Evolutionary conservation across 2,329 filamentous ascomycete species (phyloP), one percentile per base, ranked within the genome.

Genomic region (Cladophialophora bantiana): DNA sequence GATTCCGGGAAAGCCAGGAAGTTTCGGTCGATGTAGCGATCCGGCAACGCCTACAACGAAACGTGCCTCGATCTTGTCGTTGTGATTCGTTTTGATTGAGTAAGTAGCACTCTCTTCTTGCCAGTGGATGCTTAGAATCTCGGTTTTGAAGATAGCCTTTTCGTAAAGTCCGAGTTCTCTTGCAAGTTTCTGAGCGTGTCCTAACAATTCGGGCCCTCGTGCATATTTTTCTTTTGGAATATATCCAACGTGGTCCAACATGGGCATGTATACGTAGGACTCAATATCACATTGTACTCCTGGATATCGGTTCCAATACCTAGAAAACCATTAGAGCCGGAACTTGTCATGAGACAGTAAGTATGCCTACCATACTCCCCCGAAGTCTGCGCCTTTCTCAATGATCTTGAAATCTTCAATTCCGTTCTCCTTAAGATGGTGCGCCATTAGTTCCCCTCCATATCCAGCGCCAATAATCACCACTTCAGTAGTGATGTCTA

Each of bases 11-110:
- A 77, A 71, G 1, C 75, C 73, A 4, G 69, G 69, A 3, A 71
- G 55, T 42, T 70, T 70, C n/a, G 70, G 70, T 20, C 61, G 42
- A 18, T 66, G 63, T 4, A 71, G 77, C 20, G 83, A 80, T 2
- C 82, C 81, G 26, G 76, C 75, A 3, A 79, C 79, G 3, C 75
- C 73, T 9, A 80, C 74, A 1, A 82, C 75, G 70, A 80, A 84
- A 9, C 77, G 74, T 1, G 79, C 76, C 36, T 67, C 73, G 59
- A 82, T 69, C 1, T 59, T 65, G 59, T 76, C 70, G 10, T 65
- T 40, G 10, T 66, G 69, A 36, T 71, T 64, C 2, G 70, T 73
- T 63, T 79, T 53, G 3, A 40, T 48, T 31, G 60, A 45, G 62
- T 65, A 69, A 12, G 18, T 20, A 20, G 38, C 54, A 7, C 31